Evolutionary conservation across 176 grass and related monocot genomes (phyloP), one percentile per base, ranked within the genome.

Genomic region (Raddia distichophylla): DNA sequence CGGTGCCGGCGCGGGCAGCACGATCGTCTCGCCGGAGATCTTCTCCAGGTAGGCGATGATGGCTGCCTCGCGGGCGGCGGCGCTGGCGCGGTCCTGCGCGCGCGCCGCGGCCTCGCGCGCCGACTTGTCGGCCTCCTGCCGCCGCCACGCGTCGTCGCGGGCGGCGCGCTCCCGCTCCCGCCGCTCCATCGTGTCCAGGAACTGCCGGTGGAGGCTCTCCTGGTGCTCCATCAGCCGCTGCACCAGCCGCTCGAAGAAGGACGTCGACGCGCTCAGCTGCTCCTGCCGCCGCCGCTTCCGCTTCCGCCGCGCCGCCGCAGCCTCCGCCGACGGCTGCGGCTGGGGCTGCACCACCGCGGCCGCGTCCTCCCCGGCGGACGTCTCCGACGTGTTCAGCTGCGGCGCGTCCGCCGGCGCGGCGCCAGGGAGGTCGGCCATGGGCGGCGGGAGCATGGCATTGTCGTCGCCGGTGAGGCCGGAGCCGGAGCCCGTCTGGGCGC

Each of bases 201-300:
- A 99, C 58, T 91, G 86, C 1, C 86, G 85, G 93, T 99, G 96
- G 18, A 99, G 93, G 73, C 83, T 82, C 91, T 99, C 96, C 86
- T 99, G 96, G 82, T 93, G 96, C 80, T 99, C 96, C 75, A 99
- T 94, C 42, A 99, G 84, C 42, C 88, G 93, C 91, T 87, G 77
- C 80, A 95, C 91, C 51, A 99, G 84, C 12, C 69, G 87, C 72
- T 99, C 93, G 73, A 99, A 99, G 81, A 99, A 99, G 67, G 90
- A 83, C 2, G 93, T 82, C n/a, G 94, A 73, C 56, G 93, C 88
- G 72, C 84, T 92, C 64, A 98, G 80, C 74, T 90, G 92, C 78
- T 90, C 66, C 88, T 93, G 91, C 20, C 87, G 88, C 78, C 86
- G 88, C 1, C 90, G 84, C 86, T 94, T 94, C 50, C 90, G 84